Base-by-base conservation (phyloP, 176 grass and related monocot species). In the Bromus sterilis region DNA sequence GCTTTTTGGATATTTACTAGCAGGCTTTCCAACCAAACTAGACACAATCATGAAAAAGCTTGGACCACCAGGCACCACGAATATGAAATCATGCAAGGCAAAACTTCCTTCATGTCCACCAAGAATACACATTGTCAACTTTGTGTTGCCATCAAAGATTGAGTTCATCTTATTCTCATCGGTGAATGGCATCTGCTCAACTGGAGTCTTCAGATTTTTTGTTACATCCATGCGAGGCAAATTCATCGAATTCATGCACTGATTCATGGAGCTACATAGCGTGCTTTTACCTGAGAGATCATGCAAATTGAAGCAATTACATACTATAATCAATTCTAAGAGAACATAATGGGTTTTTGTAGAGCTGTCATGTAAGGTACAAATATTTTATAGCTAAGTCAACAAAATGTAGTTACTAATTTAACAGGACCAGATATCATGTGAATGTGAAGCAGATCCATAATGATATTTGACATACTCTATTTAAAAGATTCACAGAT, bases 21-120 rank as follows among this genome's bases (percentile, higher is more conserved):
- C 58, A 62, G 88, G 83, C 68, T 87, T 86, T 89, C 62, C 34
- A 56, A 87, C 81, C 75, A 98, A 91, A 48, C 90, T 98, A 69
- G 86, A 94, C 46, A 91, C 82, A 89, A 95, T 70, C 68, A 98
- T 88, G 55, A 89, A 98, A 77, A 93, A 86, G n/a, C 90, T 89
- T 70, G 90, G 89, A 61, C 87, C 68, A 49, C 82, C 81, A 86
- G 91, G 86, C 61, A 89, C 59, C 82, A 89, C 71, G 84, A 91
- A 89, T 75, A 98, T 88, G 86, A 91, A 89, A 80, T 95, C 86
- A 76, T 95, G 81, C 15, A 91, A 78, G 4, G 65, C 61, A 82
- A 84, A 86, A 78, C 79, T 78, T 40, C 94, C 95, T 48, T 89
- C 70, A 11, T 93, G 69, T 26, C 78, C 71, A 89, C 65, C 84